Percentiles rank a stretch among this genome's conserved stretches.
Evolutionary conservation across 2,329 filamentous ascomycete genomes (phyloP).

Genomic region (Fusarium sp.): DNA sequence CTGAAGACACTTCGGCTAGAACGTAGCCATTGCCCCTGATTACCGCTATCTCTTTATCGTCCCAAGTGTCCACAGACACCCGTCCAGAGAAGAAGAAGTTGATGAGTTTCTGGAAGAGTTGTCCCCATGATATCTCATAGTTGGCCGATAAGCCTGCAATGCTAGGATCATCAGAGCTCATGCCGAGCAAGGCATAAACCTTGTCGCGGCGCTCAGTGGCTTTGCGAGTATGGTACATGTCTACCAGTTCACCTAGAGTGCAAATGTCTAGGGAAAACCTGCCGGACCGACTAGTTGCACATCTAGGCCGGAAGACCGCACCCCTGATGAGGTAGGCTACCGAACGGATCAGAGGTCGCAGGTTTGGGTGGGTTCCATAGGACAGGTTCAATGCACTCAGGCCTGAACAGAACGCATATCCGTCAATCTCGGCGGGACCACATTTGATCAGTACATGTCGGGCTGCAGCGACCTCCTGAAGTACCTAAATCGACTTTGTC

Average conservation of each 20-base stretch:
- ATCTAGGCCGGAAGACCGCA: neutral
- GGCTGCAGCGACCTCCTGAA: neutral
- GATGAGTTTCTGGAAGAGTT: neutral
- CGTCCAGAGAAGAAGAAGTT: neutral
- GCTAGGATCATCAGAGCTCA: neutral
- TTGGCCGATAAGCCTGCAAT: neutral
- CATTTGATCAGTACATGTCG: neutral
- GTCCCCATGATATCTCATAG: neutral
- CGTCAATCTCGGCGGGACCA: neutral
- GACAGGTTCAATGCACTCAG: neutral
- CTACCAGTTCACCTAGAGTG: neutral
- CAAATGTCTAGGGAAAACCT: neutral
- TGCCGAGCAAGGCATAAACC: neutral
- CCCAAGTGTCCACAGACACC: neutral
- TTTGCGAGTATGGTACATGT: neutral
- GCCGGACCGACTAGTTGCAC: neutral
- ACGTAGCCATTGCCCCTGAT: neutral
- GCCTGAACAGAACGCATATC: neutral
- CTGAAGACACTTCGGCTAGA: neutral
- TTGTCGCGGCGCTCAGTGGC: neutral
- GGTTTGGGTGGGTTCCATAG: accelerated
- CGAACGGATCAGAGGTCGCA: neutral
- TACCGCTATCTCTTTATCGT: neutral
- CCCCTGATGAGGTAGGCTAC: neutral
- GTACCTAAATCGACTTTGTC: neutral